Conservation (phyloP, 176 grass and related monocot species). For the Juncus effusus region DNA sequence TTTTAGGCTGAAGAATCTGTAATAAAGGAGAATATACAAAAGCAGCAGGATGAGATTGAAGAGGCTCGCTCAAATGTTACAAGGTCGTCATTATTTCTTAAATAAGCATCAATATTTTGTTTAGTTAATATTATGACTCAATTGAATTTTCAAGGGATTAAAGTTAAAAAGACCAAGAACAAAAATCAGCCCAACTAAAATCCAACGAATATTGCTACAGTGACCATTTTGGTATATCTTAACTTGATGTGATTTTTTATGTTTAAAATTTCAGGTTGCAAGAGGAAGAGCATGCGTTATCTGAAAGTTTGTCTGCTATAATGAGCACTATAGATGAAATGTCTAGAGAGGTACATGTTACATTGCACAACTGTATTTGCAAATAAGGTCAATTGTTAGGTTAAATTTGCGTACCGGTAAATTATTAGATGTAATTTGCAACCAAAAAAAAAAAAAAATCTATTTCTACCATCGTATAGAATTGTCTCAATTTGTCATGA, state of each 20-base stretch:
- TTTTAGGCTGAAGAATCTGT: conserved; percentile 69
- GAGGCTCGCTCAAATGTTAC: conserved; percentile 36
- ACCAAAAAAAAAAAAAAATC: not conserved
- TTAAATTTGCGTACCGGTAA: no score
- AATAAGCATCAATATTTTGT: not conserved
- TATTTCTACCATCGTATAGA: conserved; percentile 19
- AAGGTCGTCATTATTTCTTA: conserved; percentile 41
- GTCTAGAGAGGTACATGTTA: conserved; percentile 46
- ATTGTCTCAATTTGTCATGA: conserved; percentile 10
- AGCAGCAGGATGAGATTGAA: conserved; percentile 53
- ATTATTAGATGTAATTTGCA: no score
- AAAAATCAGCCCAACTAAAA: not conserved
- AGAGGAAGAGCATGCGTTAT: conserved; percentile 51
- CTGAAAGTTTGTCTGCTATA: conserved; percentile 43
- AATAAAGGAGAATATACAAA: conserved; percentile 45
- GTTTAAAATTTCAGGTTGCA: conserved; percentile 44
- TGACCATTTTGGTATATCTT: not conserved
- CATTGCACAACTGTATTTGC: conserved; percentile 4
- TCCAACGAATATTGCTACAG: not conserved
- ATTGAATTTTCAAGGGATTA: no score
- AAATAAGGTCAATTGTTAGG: no score
- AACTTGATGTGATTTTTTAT: not conserved
- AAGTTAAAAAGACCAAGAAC: not conserved
- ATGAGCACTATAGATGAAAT: conserved; percentile 40
- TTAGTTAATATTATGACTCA: no score